Percentiles rank a stretch among this genome's conserved stretches.
phyloP scores from a whole-genome alignment of 345 rosid genomes.

The Corchorus capsularis region DNA sequence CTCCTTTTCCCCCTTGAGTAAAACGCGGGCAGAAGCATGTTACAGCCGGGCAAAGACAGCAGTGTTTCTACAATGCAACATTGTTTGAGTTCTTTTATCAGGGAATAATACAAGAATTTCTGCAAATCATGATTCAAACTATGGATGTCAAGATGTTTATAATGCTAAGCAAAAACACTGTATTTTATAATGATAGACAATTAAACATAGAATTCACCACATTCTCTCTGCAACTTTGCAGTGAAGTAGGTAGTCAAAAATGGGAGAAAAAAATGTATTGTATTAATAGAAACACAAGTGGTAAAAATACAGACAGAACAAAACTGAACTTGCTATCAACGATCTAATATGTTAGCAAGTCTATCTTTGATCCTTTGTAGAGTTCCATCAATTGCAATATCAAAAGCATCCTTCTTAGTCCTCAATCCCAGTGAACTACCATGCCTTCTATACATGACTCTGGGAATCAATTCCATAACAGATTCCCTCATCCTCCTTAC shows the following conservation, averaged over 20 bases:
- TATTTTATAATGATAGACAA: background rate
- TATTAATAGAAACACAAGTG: background rate
- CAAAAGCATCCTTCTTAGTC: constrained; percentile 80
- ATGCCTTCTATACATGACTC: constrained; percentile 75
- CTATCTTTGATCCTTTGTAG: constrained; percentile 57
- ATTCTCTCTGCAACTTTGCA: background rate
- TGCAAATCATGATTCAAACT: background rate
- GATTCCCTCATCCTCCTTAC: constrained; percentile 73
- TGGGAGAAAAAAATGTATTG: background rate
- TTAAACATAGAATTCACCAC: background rate
- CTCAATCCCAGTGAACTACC: constrained; percentile 66
- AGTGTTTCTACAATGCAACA: constrained; percentile 13
- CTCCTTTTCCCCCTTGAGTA: background rate
- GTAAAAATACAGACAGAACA: background rate
- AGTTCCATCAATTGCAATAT: constrained; percentile 72
- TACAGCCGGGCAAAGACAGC: background rate
- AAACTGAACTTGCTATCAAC: constrained; percentile 17
- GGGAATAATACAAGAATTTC: background rate
- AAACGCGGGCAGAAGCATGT: background rate
- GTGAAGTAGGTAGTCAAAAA: background rate
- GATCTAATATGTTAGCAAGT: constrained; percentile 23
- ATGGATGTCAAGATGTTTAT: background rate
- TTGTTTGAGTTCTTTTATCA: constrained; percentile 1
- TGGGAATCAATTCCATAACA: constrained; percentile 71
- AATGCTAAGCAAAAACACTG: constrained; percentile 4